Evolutionary conservation across 1,284 basidiomycete genomes (phyloP).

Genomic region (Omphalotus olearius): DNA sequence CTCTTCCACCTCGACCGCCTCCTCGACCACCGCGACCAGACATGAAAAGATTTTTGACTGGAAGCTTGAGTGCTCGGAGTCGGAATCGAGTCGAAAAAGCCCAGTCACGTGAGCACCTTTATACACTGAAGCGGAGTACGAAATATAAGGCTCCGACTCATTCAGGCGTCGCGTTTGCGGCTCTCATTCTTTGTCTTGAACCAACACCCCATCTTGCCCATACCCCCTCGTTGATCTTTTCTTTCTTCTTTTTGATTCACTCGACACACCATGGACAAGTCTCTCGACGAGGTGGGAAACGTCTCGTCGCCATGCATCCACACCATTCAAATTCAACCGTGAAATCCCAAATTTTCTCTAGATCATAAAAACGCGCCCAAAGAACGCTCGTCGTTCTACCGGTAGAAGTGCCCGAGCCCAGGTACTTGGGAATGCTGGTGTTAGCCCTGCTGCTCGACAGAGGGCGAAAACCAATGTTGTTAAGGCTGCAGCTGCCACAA

Average conservation of each 20-base stretch:
- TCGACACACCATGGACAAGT: slow-evolving; percentile 67
- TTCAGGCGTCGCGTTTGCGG: slow-evolving; percentile 13
- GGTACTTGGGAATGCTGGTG: slow-evolving; percentile 46
- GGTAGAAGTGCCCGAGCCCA: slow-evolving; percentile 52
- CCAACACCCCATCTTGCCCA: slow-evolving; percentile 13
- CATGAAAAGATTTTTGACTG: not conserved
- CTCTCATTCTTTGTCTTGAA: slow-evolving; percentile 14
- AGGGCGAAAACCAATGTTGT: slow-evolving; percentile 31
- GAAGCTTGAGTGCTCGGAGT: too few species aligned
- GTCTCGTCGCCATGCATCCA: not conserved
- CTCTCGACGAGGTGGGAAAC: slow-evolving; percentile 71
- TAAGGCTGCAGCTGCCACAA: slow-evolving; percentile 32
- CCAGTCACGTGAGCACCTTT: too few species aligned
- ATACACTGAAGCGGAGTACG: not conserved
- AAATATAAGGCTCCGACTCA: slow-evolving; percentile 15
- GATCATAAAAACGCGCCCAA: slow-evolving; percentile 73
- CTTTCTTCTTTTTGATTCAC: slow-evolving; percentile 5
- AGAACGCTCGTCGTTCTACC: slow-evolving; percentile 15
- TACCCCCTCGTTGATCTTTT: slow-evolving; percentile 7
- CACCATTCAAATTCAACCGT: slow-evolving; percentile 16
- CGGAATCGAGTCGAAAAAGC: too few species aligned
- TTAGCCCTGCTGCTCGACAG: slow-evolving; percentile 33
- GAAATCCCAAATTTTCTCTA: slow-evolving; percentile 27
- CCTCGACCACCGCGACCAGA: slow-evolving; percentile 51
- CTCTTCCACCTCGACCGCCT: slow-evolving; percentile 50